Percentiles rank a stretch among this genome's conserved stretches.
Conservation (phyloP, 495 filamentous ascomycete species). For the Trichoderma orchidacearum region DNA sequence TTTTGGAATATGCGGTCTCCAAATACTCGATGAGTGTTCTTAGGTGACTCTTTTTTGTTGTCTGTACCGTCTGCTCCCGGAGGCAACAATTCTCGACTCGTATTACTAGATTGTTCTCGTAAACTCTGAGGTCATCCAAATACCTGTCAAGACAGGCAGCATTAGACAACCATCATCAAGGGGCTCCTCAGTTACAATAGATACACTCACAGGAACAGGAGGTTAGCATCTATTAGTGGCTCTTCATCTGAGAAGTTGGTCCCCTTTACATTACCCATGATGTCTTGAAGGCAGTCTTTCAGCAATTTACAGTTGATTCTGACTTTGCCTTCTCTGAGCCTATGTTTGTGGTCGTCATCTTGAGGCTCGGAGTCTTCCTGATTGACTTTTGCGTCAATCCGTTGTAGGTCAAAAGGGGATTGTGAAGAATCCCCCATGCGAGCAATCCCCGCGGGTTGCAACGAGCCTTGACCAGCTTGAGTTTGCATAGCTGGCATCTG, state of each 20-base stretch:
- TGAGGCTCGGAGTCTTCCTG: no score
- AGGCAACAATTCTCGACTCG: conserved; percentile 42
- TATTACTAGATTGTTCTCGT: no score
- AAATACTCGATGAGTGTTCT: conserved; percentile 72
- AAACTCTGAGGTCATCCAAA: conserved; percentile 61
- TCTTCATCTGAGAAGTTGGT: conserved; percentile 71
- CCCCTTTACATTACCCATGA: conserved; percentile 73
- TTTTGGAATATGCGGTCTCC: conserved; percentile 66
- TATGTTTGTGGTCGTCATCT: conserved; percentile 79
- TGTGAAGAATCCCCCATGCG: no score
- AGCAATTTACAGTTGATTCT: conserved; percentile 80
- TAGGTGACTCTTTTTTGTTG: conserved; percentile 51
- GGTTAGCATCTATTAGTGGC: conserved; percentile 69
- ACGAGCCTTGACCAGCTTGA: no score
- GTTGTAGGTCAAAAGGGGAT: no score
- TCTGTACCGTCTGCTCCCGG: conserved; percentile 51
- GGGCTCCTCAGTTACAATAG: not conserved
- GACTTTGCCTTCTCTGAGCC: conserved; percentile 61
- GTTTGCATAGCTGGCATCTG: no score
- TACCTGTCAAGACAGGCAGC: conserved; percentile 24
- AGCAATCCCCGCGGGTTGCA: no score
- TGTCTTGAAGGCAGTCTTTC: conserved; percentile 54
- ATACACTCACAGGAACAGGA: conserved; percentile 54
- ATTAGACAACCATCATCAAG: conserved; percentile 3
- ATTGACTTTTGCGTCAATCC: no score